These are phyloP conservation scores for Diaporthe sp. DNA, from an alignment of 2,329 filamentous ascomycete species.

Conservation along the genomic window DNA sequence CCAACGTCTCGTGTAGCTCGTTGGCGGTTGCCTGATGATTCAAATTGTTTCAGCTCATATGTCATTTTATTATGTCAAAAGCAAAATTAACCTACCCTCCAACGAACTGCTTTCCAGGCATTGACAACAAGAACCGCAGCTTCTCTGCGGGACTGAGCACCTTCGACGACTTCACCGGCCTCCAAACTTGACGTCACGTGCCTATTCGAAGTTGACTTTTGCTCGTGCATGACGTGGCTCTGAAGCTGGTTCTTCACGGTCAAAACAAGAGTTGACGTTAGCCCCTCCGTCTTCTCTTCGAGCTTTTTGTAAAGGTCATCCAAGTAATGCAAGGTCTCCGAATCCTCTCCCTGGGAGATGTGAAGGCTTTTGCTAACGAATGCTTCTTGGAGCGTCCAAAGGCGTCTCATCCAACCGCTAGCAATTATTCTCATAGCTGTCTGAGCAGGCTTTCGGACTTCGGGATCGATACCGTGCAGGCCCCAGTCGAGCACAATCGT, in stretches of 20 bases:
- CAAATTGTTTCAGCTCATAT: neutral
- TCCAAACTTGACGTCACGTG: neutral
- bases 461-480: neutral
- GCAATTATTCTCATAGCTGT: constrained; percentile 13
- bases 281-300: neutral
- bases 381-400: neutral
- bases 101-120: neutral
- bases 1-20: constrained; percentile 3
- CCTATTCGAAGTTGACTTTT: neutral
- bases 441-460: neutral
- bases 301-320: neutral
- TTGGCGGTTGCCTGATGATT: neutral
- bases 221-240: neutral
- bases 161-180: neutral
- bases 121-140: neutral
- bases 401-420: constrained; percentile 6
- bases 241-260: constrained; percentile 4
- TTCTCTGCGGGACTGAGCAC: neutral
- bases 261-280: neutral
- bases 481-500: constrained; percentile 8
- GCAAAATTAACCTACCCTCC: neutral
- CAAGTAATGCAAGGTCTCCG: neutral
- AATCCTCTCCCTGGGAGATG: neutral
- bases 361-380: neutral
- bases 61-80: neutral